These are phyloP conservation scores for Kluyveromyces sp. DNA, from an alignment of 1,139 yeast species.

Conservation along the genomic window DNA sequence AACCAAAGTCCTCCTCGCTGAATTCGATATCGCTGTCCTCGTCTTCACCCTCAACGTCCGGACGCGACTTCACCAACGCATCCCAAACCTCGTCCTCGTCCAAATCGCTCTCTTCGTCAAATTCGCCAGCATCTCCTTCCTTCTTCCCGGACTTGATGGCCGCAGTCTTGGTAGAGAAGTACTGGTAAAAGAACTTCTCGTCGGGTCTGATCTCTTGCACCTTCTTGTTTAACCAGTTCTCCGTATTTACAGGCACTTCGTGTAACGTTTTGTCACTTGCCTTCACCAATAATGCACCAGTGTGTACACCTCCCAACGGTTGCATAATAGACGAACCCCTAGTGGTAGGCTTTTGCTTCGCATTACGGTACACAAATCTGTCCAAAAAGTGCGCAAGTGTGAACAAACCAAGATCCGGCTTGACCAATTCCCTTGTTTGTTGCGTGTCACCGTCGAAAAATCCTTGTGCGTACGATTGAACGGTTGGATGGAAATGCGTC, in stretches of 20 bases:
- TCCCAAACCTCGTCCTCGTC: slow-evolving; percentile 84
- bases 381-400: slow-evolving; percentile 87
- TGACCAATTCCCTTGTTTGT: slow-evolving; percentile 31
- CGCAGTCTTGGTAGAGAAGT: slow-evolving; percentile 59
- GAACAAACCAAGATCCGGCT: slow-evolving; percentile 87
- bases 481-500: slow-evolving; percentile 88
- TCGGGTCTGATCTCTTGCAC: slow-evolving; percentile 71
- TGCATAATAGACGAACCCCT: slow-evolving; percentile 96
- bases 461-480: slow-evolving; percentile 69
- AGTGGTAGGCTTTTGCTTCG: slow-evolving; percentile 63
- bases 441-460: slow-evolving; percentile 42
- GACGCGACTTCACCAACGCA: slow-evolving; percentile 77
- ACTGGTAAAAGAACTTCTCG: slow-evolving; percentile 83
- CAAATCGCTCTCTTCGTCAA: slow-evolving; percentile 45
- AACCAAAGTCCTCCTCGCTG: slow-evolving; percentile 25
- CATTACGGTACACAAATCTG: slow-evolving; percentile 89
- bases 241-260: slow-evolving; percentile 66
- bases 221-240: slow-evolving; percentile 70
- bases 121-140: slow-evolving; percentile 27
- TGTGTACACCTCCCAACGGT: slow-evolving; percentile 86
- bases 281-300: slow-evolving; percentile 67
- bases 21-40: slow-evolving; percentile 37
- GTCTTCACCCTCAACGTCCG: slow-evolving; percentile 64
- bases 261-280: slow-evolving; percentile 44
- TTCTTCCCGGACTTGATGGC: slow-evolving; percentile 30